Evolutionary conservation across 2,329 filamentous ascomycete species (phyloP), one percentile per base, ranked within the genome.

Genomic region (Trichoderma atrobrunneum): DNA sequence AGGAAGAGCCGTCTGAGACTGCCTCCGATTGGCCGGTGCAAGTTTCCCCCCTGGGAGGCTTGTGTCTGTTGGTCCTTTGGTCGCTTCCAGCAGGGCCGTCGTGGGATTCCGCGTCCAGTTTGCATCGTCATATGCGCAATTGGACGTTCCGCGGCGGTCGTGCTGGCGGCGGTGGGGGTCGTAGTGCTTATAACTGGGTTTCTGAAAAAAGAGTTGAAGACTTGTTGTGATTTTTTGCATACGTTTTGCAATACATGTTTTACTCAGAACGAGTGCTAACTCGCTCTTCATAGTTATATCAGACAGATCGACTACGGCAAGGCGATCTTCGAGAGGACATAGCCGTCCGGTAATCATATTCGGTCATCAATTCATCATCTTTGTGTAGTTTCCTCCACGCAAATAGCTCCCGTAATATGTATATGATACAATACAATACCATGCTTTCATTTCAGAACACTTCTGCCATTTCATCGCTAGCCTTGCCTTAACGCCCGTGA

Each of bases 1-100:
- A 84, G 82, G 82, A 84, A 84, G 82, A 84, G 82, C 82, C 82
- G 82, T 84, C 81, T 84, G 78, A 84, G 82, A 84, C 82, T 75
- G 76, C 78, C 77, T 75, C 72, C 77, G 77, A 65, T 72, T 71
- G 26, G 26, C 66, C 32, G 67, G 69, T 59, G 30, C 39, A 16
- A 26, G 57, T 18, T 21, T 32, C 57, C 66, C 66, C 32, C 30
- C 39, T 36, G 57, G 66, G 66, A 32, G 48, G 28, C 63, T 70
- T 32, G 60, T 34, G 21, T 56, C 70, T 54, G 66, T 69, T 51
- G 54, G 32, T 57, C 65, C 72, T 62, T 63, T 68, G 65, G 57
- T 67, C 26, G 70, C 72, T 69, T 60, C 48, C 72, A 72, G 72
- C 59, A 63, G 30, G 43, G 14, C 60, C 32, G 48, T 61, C 60